A percentile compares a stretch with the other conserved stretches of the same genome.
Evolutionary conservation across 2,329 filamentous ascomycete species (phyloP).

Genomic region (Coleophoma eucalyptorum): DNA sequence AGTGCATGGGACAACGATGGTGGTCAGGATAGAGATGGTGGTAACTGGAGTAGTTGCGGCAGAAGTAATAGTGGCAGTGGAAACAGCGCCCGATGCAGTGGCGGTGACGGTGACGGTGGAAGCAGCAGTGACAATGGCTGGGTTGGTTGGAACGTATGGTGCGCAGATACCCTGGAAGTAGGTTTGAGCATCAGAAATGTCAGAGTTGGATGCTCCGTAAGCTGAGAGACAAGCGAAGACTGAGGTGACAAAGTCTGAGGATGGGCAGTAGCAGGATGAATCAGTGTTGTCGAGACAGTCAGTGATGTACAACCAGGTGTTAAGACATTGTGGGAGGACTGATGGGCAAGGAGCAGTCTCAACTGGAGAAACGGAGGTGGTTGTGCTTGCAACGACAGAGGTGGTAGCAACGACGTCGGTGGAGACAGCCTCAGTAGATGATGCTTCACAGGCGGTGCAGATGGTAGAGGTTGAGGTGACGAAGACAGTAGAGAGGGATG

Average conservation of each 20-base stretch:
- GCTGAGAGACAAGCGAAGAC: conserved; percentile 80
- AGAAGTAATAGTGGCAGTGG: conserved; percentile 11
- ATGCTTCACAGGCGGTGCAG: background rate
- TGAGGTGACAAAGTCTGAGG: conserved; percentile 68
- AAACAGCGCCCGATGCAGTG: conserved; percentile 49
- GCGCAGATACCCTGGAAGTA: conserved; percentile 94
- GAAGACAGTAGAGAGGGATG: background rate
- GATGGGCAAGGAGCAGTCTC: conserved; percentile 46
- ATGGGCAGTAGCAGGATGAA: conserved; percentile 80
- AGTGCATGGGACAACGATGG: conserved; percentile 47
- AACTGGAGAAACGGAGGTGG: conserved; percentile 26
- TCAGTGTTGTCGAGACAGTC: conserved; percentile 84
- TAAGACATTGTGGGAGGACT: conserved; percentile 82
- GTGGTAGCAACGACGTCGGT: conserved; percentile 15
- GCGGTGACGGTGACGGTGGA: conserved; percentile 48
- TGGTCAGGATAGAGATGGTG: conserved; percentile 44
- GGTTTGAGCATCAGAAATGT: conserved; percentile 67
- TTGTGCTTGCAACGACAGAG: conserved; percentile 4
- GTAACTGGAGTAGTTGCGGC: conserved; percentile 38
- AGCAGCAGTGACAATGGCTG: conserved; percentile 77
- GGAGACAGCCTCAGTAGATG: background rate
- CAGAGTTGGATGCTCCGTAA: conserved; percentile 62
- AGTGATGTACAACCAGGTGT: conserved; percentile 77
- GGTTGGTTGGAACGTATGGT: conserved; percentile 68
- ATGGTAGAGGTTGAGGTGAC: conserved; percentile 22